Percentiles rank a stretch among this genome's conserved stretches.
These are phyloP conservation scores for Lasiodiplodia hormozganensis DNA, from an alignment of 2,329 filamentous ascomycete genomes.

Conservation along the genomic window DNA sequence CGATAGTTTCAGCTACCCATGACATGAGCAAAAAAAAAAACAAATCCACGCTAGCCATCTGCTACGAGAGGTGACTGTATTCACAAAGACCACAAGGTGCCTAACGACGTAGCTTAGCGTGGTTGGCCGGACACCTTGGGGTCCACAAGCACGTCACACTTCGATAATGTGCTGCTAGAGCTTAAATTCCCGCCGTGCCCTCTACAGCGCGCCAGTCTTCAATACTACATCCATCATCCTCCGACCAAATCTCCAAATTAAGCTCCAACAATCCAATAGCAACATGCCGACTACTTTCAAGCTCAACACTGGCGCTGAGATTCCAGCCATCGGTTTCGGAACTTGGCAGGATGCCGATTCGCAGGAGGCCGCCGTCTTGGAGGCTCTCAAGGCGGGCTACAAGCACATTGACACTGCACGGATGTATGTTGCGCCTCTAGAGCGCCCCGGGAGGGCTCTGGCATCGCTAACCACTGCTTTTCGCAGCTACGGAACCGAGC, in stretches of 20 bases:
- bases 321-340: constrained; percentile 78
- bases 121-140: not conserved
- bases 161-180: not conserved
- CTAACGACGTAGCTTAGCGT: constrained; percentile 10
- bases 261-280: not conserved
- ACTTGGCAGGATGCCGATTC: constrained; percentile 81
- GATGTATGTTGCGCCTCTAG: constrained; percentile 16
- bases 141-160: constrained; percentile 11
- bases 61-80: not conserved
- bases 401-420: constrained; percentile 61
- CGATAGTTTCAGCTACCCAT: too few relatives aligned
- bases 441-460: not conserved
- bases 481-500: constrained; percentile 80
- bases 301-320: constrained; percentile 70
- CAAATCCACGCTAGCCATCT: too few relatives aligned
- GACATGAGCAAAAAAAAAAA: too few relatives aligned
- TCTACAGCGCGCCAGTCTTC: not conserved
- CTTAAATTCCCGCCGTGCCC: not conserved
- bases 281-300: constrained; percentile 54
- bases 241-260: not conserved
- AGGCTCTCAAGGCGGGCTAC: constrained; percentile 47
- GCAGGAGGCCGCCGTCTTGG: constrained; percentile 63
- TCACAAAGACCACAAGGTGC: constrained; percentile 1
- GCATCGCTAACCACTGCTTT: not conserved
- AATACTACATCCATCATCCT: not conserved